Base-by-base conservation (phyloP, 2,329 filamentous ascomycete genomes). In the Septoria linicola region DNA sequence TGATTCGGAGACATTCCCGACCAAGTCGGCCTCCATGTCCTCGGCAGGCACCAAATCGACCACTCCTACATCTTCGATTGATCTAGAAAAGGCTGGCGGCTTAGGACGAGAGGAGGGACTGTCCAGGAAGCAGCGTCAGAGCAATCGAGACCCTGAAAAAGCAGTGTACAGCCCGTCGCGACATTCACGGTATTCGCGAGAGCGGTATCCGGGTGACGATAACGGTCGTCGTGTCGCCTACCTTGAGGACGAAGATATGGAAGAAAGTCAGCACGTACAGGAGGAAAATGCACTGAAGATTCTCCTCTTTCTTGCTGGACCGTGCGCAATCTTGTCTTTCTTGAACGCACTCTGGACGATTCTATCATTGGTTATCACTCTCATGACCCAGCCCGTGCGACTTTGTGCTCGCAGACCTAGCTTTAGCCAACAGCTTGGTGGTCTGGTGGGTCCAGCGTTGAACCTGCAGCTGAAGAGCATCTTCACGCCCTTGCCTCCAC, bases 301-400 rank as follows among this genome's bases (percentile, higher is more conserved):
- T 16, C 62, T 76, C 55, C 71, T 81, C 58, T 80, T 76, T 61
- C 72, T 82, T 30, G 79, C 78, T 16, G 66, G 72, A 19, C 75
- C 80, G 13, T 77, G 79, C 57, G 77, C 78, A 10, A 61, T 81
- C 5, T 73, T 83, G 59, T 81, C 80, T 45, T 60, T 80, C 25
- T 63, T 74, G 55, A 77, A 80, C 57, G 71, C 73, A 32, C 52
- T 82, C 41, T 84, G 81, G 72, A 77, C 80, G 14, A 57, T 79
- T 49, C 68, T 78, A 55, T 73, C 76, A 11, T 60, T 81, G 37
- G 41, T 81, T 57, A 70, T 77, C 55, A 74, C 80, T 49, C 55
- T 78, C 48, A 54, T 80, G 40, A 69, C 78, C 35, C 73, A 76
- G 32, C 81, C 81, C 4, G 66, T 84, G 39, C 76, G 78, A 36